A percentile compares a stretch with the other conserved stretches of the same genome.
These are phyloP conservation scores for Lepiota venenata DNA, from an alignment of 768 basidiomycete genomes.

Conservation along the genomic window DNA sequence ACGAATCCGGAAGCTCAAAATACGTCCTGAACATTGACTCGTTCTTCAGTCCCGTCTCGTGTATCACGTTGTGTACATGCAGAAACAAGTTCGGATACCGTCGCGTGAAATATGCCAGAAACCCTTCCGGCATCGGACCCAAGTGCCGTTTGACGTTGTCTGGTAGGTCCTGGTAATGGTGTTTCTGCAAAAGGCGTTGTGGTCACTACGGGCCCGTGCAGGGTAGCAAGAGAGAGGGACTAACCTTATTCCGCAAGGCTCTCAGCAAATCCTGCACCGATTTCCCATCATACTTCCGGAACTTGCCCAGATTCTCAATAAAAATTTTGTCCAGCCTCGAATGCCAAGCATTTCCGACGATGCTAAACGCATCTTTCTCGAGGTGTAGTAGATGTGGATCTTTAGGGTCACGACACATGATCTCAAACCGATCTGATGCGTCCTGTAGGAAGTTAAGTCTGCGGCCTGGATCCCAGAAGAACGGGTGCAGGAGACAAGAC, in stretches of 20 bases:
- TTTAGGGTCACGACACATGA: slow-evolving; percentile 91
- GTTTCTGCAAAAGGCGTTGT: slow-evolving; percentile 58
- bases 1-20: slow-evolving; percentile 62
- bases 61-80: slow-evolving; percentile 86
- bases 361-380: slow-evolving; percentile 61
- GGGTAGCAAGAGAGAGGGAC: slow-evolving; percentile 18
- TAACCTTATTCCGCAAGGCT: slow-evolving; percentile 92
- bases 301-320: slow-evolving; percentile 94
- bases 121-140: slow-evolving; percentile 90
- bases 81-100: slow-evolving; percentile 91
- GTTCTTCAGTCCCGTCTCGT: slow-evolving; percentile 60
- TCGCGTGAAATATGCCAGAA: slow-evolving; percentile 87
- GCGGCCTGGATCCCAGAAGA: slow-evolving; percentile 91
- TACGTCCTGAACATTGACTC: slow-evolving; percentile 93
- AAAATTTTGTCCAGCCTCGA: slow-evolving; percentile 82
- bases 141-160: slow-evolving; percentile 86
- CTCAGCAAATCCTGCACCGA: slow-evolving; percentile 91
- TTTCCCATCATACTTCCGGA: slow-evolving; percentile 91
- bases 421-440: slow-evolving; percentile 96
- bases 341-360: slow-evolving; percentile 93
- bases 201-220: not conserved
- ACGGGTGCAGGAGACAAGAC: slow-evolving; percentile 87
- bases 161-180: slow-evolving; percentile 96
- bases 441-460: slow-evolving; percentile 95
- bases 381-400: slow-evolving; percentile 72